phyloP scores from a whole-genome alignment of 2,329 filamentous ascomycete species.

The Phialophora verrucosa region DNA sequence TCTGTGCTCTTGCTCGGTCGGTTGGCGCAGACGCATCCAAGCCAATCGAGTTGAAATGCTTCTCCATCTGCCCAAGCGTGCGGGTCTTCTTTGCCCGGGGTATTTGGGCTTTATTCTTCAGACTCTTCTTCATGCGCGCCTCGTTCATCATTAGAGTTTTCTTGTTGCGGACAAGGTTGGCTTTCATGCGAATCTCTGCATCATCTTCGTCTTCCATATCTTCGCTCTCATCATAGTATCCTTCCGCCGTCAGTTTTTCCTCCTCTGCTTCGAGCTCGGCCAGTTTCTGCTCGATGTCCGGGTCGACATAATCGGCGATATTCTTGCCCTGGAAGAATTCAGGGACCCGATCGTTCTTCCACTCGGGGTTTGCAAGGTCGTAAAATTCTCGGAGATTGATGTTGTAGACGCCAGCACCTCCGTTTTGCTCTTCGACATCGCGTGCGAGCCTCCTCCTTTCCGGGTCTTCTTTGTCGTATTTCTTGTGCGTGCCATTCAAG shows the following conservation, averaged over 20 bases:
- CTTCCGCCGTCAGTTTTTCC: conserved; percentile 86
- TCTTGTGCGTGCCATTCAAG: conserved; percentile 70
- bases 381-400: conserved; percentile 91
- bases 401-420: conserved; percentile 94
- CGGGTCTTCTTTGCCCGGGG: conserved; percentile 81
- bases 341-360: conserved; percentile 95
- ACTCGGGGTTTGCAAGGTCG: conserved; percentile 82
- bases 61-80: conserved; percentile 84
- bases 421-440: conserved; percentile 89
- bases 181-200: conserved; percentile 86
- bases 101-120: conserved; percentile 96
- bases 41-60: conserved; percentile 81
- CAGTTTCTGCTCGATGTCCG: conserved; percentile 93
- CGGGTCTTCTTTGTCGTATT: conserved; percentile 91
- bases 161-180: conserved; percentile 94
- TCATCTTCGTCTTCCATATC: conserved; percentile 87
- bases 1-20: conserved; percentile 71
- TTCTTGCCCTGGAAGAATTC: conserved; percentile 96
- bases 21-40: conserved; percentile 79
- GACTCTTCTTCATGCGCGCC: conserved; percentile 89
- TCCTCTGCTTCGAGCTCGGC: conserved; percentile 93
- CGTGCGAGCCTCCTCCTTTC: conserved; percentile 77
- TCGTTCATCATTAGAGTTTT: conserved; percentile 90
- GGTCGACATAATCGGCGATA: conserved; percentile 95
- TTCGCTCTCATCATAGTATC: conserved; percentile 87